Base-by-base conservation (phyloP, 305 asterid species). In the Rubia balearica region DNA sequence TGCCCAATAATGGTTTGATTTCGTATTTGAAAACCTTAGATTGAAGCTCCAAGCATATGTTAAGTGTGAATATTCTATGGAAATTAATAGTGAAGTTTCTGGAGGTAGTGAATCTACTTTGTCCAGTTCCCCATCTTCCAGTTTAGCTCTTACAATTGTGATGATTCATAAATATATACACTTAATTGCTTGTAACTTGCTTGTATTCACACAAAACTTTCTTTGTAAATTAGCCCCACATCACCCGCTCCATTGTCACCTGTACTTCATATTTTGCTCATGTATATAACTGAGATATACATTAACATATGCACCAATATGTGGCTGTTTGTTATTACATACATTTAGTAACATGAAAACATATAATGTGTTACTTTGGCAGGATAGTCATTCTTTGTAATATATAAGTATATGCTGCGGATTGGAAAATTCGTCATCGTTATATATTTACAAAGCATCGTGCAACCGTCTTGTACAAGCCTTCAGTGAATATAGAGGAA, bases 401-500 rank as follows among this genome's bases (percentile, higher is more conserved):
- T 38, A 53, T 7, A 24, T 9, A 11, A 7, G n/a, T 30, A 45
- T 46, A 6, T 38, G 48, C 41, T 56, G 61, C 19, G 33, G 14
- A 43, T 55, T 16, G n/a, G 21, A 17, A 61, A 42, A 57, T n/a
- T 14, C 0, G 36, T 64, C 55, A 33, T 19, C 1, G 40, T n/a
- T 51, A 60, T 33, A 17, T 5, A 17, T 51, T 16, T 51, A 5
- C 57, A 27, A 68, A 22, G 12, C 61, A 68, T 40, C 41, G 21
- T 57, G 56, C 13, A 30, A 73, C 63, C 6, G 51, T 13, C 63
- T 55, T 40, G 38, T 19, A 38, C 62, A 38, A 56, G 49, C 73
- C 38, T 40, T 45, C 41, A 30, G 17, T 19, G 10, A 65, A 24
- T 9, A n/a, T 65, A 38, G 62, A 2, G 21, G 11, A 12, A 17